Evolutionary conservation across 495 filamentous ascomycete species (phyloP).

Genomic region (Aspergillus bertholletiae): DNA sequence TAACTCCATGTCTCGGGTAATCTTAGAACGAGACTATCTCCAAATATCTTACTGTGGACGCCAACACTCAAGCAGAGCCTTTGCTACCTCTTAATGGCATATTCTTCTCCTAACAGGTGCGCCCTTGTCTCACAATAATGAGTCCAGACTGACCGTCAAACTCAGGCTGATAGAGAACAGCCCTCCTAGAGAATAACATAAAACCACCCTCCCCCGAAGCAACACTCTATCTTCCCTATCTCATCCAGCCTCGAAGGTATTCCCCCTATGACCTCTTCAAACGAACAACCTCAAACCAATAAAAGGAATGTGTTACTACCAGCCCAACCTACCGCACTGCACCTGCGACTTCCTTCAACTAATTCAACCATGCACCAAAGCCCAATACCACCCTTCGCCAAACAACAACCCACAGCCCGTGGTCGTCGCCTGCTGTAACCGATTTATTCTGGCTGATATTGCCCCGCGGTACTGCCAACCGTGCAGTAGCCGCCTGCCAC

Average conservation of each 20-base stretch:
- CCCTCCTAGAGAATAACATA: too few species aligned
- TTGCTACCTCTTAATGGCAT: not conserved
- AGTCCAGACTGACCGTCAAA: not conserved
- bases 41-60: not conserved
- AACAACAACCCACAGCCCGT: slow-evolving; percentile 10
- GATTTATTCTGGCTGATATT: slow-evolving; percentile 4
- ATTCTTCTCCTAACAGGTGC: too few species aligned
- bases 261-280: not conserved
- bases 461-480: slow-evolving; percentile 6
- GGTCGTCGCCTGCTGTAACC: slow-evolving; percentile 5
- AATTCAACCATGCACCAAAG: slow-evolving; percentile 19
- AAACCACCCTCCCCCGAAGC: too few species aligned
- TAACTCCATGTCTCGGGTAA: not conserved
- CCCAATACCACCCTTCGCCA: slow-evolving; percentile 10
- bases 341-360: slow-evolving; percentile 23
- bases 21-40: not conserved
- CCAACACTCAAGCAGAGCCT: not conserved
- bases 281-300: not conserved
- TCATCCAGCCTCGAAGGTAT: too few species aligned
- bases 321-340: slow-evolving; percentile 18
- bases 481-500: not conserved
- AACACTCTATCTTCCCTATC: too few species aligned
- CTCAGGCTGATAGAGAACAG: too few species aligned
- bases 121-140: not conserved
- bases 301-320: slow-evolving; percentile 20